A percentile compares a stretch with the other conserved stretches of the same genome.
phyloP scores from a whole-genome alignment of 495 filamentous ascomycete species.

The Podospora conica region DNA sequence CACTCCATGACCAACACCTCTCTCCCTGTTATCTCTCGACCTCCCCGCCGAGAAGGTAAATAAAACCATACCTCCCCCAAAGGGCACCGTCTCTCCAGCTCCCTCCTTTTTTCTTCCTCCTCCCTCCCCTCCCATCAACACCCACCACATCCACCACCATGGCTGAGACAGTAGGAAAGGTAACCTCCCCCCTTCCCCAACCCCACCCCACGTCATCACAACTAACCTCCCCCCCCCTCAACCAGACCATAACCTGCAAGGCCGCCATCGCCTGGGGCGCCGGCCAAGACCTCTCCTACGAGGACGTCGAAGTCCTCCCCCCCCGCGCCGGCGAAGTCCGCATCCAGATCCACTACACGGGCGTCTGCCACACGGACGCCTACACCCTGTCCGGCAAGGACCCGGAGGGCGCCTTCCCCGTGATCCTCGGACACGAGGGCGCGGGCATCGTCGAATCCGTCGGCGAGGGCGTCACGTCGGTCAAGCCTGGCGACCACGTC shows the following conservation, averaged over 20 bases:
- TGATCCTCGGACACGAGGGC: slow-evolving; percentile 94
- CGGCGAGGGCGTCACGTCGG: slow-evolving; percentile 88
- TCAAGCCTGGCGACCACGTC: slow-evolving; percentile 89
- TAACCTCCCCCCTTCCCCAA: slow-evolving; percentile 9
- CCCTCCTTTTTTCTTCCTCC: neutral
- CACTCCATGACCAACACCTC: neutral
- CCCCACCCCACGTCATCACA: neutral
- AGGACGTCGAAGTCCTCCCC: slow-evolving; percentile 86
- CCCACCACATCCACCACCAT: slow-evolving; percentile 23
- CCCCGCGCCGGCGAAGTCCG: slow-evolving; percentile 95
- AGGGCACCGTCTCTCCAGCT: neutral
- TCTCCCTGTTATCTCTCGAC: neutral
- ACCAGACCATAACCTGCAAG: slow-evolving; percentile 55
- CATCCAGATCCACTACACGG: slow-evolving; percentile 93
- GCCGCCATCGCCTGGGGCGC: slow-evolving; percentile 96
- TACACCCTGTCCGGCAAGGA: slow-evolving; percentile 98
- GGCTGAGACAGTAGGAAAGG: slow-evolving; percentile 46
- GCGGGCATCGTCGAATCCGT: slow-evolving; percentile 96
- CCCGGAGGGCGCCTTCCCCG: slow-evolving; percentile 95
- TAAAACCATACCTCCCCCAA: neutral
- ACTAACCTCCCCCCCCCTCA: neutral
- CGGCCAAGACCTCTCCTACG: slow-evolving; percentile 77
- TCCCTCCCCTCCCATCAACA: neutral
- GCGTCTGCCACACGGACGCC: slow-evolving; percentile 99
- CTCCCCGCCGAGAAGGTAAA: neutral